A percentile compares a stretch with the other conserved stretches of the same genome.
Evolutionary conservation across 2,329 filamentous ascomycete species (phyloP).

Genomic region (Byssochlamys sp.): DNA sequence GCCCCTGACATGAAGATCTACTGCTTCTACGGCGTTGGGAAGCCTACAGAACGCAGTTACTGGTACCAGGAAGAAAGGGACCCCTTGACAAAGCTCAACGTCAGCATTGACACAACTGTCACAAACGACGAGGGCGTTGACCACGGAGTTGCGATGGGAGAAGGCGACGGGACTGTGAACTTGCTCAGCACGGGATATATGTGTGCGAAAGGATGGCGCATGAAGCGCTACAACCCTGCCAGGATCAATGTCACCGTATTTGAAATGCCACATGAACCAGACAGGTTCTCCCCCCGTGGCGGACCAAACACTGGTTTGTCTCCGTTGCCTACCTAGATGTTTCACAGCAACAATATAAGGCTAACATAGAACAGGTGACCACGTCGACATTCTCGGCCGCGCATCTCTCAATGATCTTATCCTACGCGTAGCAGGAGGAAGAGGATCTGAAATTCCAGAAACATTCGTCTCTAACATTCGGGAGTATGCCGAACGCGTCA

Average conservation of each 20-base stretch:
- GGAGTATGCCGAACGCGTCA: slow-evolving; percentile 72
- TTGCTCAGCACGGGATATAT: slow-evolving; percentile 89
- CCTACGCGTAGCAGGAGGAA: slow-evolving; percentile 73
- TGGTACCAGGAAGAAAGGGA: slow-evolving; percentile 72
- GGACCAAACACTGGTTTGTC: slow-evolving; percentile 53
- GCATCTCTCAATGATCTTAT: slow-evolving; percentile 86
- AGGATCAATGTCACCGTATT: slow-evolving; percentile 70
- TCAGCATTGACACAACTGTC: slow-evolving; percentile 45
- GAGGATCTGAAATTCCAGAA: slow-evolving; percentile 68
- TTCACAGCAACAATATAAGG: not conserved
- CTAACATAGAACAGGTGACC: slow-evolving; percentile 53
- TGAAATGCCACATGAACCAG: slow-evolving; percentile 95
- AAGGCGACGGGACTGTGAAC: slow-evolving; percentile 92
- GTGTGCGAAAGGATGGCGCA: slow-evolving; percentile 89
- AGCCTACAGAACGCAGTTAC: slow-evolving; percentile 84
- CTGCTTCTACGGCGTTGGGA: slow-evolving; percentile 92
- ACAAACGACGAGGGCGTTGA: slow-evolving; percentile 46
- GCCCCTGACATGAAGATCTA: slow-evolving; percentile 89
- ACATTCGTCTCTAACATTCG: slow-evolving; percentile 70
- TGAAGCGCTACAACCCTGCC: slow-evolving; percentile 87
- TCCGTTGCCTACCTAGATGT: not conserved
- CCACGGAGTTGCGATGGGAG: slow-evolving; percentile 87
- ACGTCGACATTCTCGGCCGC: slow-evolving; percentile 89
- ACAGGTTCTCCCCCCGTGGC: slow-evolving; percentile 74
- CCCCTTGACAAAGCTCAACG: slow-evolving; percentile 45